Percentiles rank a stretch among this genome's conserved stretches.
Conservation (phyloP, 2,329 filamentous ascomycete species). For the Epichloe gansuensis region DNA sequence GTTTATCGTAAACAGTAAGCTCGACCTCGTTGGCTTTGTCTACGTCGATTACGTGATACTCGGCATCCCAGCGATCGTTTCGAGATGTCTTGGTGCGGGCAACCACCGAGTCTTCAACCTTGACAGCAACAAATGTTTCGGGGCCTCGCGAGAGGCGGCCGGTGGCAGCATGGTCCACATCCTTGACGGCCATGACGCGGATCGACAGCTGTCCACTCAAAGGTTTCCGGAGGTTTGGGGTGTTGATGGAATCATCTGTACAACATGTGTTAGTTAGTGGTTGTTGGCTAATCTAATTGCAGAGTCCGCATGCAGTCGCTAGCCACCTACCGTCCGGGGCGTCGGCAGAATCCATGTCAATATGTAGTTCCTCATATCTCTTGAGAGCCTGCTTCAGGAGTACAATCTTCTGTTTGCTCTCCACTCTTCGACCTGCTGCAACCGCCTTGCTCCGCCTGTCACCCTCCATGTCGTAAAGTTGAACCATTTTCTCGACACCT, state of each 20-base stretch:
- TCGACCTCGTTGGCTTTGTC: slow-evolving; percentile 99
- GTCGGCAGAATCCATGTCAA: slow-evolving; percentile 75
- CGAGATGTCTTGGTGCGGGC: slow-evolving; percentile 76
- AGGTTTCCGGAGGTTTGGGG: slow-evolving; percentile 91
- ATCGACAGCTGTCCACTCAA: slow-evolving; percentile 82
- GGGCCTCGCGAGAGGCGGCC: slow-evolving; percentile 78
- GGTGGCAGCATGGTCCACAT: slow-evolving; percentile 84
- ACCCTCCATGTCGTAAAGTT: slow-evolving; percentile 92
- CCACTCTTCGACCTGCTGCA: slow-evolving; percentile 76
- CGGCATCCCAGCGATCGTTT: slow-evolving; percentile 83
- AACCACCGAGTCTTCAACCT: slow-evolving; percentile 89
- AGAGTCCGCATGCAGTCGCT: slow-evolving; percentile 8
- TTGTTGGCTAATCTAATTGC: background rate
- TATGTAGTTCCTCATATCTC: slow-evolving; percentile 92
- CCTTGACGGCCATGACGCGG: slow-evolving; percentile 76
- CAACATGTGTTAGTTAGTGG: background rate
- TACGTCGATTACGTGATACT: slow-evolving; percentile 83
- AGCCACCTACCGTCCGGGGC: slow-evolving; percentile 60
- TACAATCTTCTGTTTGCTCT: slow-evolving; percentile 97
- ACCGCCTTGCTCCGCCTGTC: slow-evolving; percentile 92
- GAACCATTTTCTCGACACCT: slow-evolving; percentile 98
- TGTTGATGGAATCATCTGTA: slow-evolving; percentile 88
- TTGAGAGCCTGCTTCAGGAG: slow-evolving; percentile 91
- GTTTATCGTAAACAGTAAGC: slow-evolving; percentile 93
- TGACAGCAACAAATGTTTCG: slow-evolving; percentile 91